These are phyloP conservation scores for Colletotrichum destructivum DNA, from an alignment of 2,329 filamentous ascomycete genomes.

Conservation along the genomic window DNA sequence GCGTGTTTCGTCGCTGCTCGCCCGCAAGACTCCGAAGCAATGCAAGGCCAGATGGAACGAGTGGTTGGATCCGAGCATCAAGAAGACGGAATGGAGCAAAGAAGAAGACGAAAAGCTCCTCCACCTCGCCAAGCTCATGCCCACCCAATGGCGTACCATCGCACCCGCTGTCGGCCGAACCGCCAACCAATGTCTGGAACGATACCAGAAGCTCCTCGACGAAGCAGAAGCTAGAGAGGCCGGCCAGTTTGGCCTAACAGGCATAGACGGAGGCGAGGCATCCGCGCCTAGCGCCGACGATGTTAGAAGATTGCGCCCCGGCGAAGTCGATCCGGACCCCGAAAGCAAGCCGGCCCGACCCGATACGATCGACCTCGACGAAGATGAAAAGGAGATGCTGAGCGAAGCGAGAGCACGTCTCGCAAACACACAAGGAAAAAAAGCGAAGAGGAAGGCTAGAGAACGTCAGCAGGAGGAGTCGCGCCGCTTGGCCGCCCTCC, in stretches of 20 bases:
- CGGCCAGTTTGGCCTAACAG: slow-evolving; percentile 85
- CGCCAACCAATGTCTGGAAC: slow-evolving; percentile 95
- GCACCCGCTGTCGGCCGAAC: slow-evolving; percentile 96
- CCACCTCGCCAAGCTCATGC: slow-evolving; percentile 98
- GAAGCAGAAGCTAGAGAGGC: slow-evolving; percentile 94
- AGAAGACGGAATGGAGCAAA: slow-evolving; percentile 99
- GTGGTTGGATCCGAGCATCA: slow-evolving; percentile 98
- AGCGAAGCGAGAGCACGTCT: slow-evolving; percentile 96
- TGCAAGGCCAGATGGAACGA: slow-evolving; percentile 99
- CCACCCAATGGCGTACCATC: slow-evolving; percentile 99
- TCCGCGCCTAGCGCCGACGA: slow-evolving; percentile 93
- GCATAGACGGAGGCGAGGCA: slow-evolving; percentile 88
- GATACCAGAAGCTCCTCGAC: slow-evolving; percentile 96
- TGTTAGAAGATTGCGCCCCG: slow-evolving; percentile 88
- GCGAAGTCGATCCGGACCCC: slow-evolving; percentile 96
- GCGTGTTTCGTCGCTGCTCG: slow-evolving; percentile 95
- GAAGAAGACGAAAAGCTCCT: slow-evolving; percentile 98
- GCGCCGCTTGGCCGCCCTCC: slow-evolving; percentile 87
- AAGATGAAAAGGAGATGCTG: slow-evolving; percentile 99
- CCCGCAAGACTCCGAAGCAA: slow-evolving; percentile 98
- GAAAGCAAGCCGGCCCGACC: slow-evolving; percentile 96
- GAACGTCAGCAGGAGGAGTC: slow-evolving; percentile 97
- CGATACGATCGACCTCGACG: slow-evolving; percentile 97
- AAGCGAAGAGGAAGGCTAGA: slow-evolving; percentile 96
- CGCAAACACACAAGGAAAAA: slow-evolving; percentile 98